Conservation (phyloP, 331 rosid genomes). For the Rhamnella rubrinervis region DNA sequence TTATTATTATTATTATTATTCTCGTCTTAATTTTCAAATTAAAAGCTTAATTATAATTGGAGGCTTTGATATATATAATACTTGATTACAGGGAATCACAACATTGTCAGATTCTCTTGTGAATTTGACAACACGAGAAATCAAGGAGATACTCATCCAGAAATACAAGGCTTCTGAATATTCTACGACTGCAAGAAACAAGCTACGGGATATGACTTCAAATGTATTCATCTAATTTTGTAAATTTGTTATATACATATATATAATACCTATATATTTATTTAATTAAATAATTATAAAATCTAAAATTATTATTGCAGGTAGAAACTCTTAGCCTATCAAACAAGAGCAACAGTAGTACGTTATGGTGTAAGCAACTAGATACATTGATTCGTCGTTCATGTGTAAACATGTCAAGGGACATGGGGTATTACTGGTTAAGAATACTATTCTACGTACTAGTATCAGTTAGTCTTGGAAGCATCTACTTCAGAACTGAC, state of each 20-base stretch:
- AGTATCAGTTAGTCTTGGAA: neutral
- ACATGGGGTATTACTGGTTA: conserved; percentile 7
- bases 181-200: neutral
- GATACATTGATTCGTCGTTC: conserved; percentile 1
- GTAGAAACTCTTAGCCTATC: neutral
- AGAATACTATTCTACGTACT: neutral
- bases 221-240: neutral
- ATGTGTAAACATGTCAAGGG: conserved; percentile 15
- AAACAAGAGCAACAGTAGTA: neutral
- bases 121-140: conserved; percentile 1
- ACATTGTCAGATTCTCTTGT: neutral
- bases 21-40: no score
- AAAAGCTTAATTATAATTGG: no score
- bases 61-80: neutral
- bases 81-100: neutral
- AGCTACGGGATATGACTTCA: neutral
- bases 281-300: no score
- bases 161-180: conserved; percentile 4
- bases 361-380: neutral
- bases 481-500: neutral
- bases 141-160: neutral
- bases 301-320: neutral
- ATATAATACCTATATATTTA: no score
- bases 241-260: neutral
- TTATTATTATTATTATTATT: no score